phyloP scores from a whole-genome alignment of 2,329 filamentous ascomycete genomes.

The Venturia asperata region DNA sequence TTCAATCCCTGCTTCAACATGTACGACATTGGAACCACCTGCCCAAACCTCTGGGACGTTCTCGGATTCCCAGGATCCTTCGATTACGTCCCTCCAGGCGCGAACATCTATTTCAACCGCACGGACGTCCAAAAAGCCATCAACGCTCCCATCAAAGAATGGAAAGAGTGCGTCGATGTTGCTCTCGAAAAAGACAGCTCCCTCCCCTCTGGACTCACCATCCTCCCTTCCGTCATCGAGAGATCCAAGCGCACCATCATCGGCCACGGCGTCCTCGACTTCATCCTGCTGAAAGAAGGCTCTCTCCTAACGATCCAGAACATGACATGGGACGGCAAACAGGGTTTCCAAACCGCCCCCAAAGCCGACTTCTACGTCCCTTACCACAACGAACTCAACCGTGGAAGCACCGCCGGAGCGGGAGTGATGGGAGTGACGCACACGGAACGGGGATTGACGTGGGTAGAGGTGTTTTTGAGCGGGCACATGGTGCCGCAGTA shows the following conservation, averaged over 20 bases:
- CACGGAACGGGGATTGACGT: conserved; percentile 70
- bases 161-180: conserved; percentile 50
- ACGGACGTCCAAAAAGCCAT: conserved; percentile 58
- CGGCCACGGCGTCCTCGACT: conserved; percentile 64
- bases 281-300: conserved; percentile 59
- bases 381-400: conserved; percentile 45
- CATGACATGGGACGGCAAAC: conserved; percentile 68
- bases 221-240: conserved; percentile 66
- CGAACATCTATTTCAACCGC: conserved; percentile 44
- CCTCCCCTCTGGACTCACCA: conserved; percentile 42
- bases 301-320: conserved; percentile 69
- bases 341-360: conserved; percentile 61
- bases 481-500: conserved; percentile 67
- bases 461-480: conserved; percentile 53
- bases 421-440: conserved; percentile 64
- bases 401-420: conserved; percentile 47
- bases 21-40: conserved; percentile 23
- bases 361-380: conserved; percentile 62
- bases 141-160: conserved; percentile 52
- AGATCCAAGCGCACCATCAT: conserved; percentile 63
- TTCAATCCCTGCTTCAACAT: conserved; percentile 22
- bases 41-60: conserved; percentile 22
- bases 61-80: conserved; percentile 57
- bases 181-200: conserved; percentile 35
- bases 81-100: conserved; percentile 53